Conservation (phyloP, 2,329 filamentous ascomycete genomes). For the Metarhizium sp. region DNA sequence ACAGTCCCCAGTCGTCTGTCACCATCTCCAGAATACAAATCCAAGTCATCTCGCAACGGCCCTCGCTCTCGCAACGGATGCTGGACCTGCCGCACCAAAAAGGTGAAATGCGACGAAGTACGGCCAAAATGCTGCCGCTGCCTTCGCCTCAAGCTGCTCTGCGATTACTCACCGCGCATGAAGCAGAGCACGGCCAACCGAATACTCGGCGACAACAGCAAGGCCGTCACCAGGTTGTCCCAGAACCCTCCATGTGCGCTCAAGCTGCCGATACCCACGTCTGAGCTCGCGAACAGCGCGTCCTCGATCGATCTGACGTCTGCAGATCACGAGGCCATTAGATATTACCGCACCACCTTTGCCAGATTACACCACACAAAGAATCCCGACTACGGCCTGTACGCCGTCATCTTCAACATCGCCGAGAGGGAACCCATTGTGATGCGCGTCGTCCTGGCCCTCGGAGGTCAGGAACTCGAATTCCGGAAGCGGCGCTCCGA, state of each 20-base stretch:
- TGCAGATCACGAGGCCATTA: constrained; percentile 24
- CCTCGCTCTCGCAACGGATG: constrained; percentile 14
- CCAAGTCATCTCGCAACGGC: constrained; percentile 4
- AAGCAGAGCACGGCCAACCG: constrained; percentile 3
- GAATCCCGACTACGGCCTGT: constrained; percentile 24
- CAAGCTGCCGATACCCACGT: constrained; percentile 4
- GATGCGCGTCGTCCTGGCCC: constrained; percentile 26
- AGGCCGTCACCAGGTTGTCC: not conserved
- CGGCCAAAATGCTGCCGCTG: constrained; percentile 18
- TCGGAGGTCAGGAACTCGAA: constrained; percentile 21
- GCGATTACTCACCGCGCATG: constrained; percentile 17
- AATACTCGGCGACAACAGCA: not conserved
- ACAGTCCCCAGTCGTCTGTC: not conserved
- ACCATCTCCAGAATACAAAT: not conserved
- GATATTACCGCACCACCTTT: constrained; percentile 25
- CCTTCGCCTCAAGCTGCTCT: constrained; percentile 15
- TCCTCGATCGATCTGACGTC: constrained; percentile 17
- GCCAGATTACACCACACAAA: constrained; percentile 26
- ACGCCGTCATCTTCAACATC: constrained; percentile 24
- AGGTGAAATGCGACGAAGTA: constrained; percentile 22
- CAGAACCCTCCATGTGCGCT: not conserved
- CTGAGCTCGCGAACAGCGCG: constrained; percentile 5
- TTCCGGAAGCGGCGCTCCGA: constrained; percentile 12
- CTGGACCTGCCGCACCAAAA: constrained; percentile 20
- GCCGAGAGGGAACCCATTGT: constrained; percentile 22